These are phyloP conservation scores for Cyberlindnera suaveolens DNA, from an alignment of 805 yeast species.

Conservation along the genomic window DNA sequence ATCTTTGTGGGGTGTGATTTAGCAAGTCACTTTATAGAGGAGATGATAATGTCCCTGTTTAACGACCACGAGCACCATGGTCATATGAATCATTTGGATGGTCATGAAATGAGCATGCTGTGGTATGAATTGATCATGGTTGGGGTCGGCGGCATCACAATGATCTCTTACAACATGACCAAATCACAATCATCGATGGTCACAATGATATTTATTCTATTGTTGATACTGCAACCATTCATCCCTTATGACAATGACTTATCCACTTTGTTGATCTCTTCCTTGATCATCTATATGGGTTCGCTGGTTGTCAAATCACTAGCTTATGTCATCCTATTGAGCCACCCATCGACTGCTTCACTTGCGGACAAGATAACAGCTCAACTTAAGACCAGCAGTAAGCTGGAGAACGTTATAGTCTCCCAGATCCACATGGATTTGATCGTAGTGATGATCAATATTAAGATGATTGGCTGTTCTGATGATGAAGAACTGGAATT, in stretches of 20 bases:
- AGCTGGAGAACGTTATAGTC: constrained; percentile 41
- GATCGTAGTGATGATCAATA: constrained; percentile 47
- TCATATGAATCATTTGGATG: constrained; percentile 24
- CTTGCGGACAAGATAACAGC: constrained; percentile 32
- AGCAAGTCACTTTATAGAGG: constrained; percentile 82
- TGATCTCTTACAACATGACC: constrained; percentile 26
- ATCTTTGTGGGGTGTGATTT: constrained; percentile 89
- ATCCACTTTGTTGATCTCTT: constrained; percentile 40
- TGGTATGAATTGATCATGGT: constrained; percentile 27
- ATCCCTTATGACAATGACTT: constrained; percentile 31
- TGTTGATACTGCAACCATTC: constrained; percentile 35
- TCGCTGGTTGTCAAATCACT: constrained; percentile 46
- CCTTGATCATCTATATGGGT: constrained; percentile 40
- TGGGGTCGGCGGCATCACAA: constrained; percentile 24
- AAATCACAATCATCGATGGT: constrained; percentile 23
- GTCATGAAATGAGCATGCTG: constrained; percentile 17
- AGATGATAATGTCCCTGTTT: constrained; percentile 31
- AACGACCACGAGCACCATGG: constrained; percentile 15
- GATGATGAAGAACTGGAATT: constrained; percentile 61
- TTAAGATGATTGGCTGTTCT: constrained; percentile 63
- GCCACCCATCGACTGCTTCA: constrained; percentile 42
- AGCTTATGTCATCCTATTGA: constrained; percentile 46
- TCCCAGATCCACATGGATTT: constrained; percentile 59
- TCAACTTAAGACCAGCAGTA: constrained; percentile 33
- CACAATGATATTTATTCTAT: constrained; percentile 37